Evolutionary conservation across 441 rosid genomes (phyloP), one percentile per base, ranked within the genome.

Genomic region (Kokia cookei): DNA sequence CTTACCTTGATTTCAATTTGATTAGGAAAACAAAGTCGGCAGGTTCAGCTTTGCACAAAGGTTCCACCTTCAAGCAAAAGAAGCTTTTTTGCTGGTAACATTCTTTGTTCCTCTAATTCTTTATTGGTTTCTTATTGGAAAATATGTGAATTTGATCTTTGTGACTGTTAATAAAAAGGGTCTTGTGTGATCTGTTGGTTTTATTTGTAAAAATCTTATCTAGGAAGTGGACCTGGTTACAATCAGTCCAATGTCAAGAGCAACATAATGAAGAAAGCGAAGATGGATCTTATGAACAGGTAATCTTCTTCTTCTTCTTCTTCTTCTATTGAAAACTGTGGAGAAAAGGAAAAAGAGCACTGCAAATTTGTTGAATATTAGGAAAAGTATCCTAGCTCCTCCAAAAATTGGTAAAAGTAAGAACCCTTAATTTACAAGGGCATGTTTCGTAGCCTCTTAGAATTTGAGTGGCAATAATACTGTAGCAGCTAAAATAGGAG

Each of bases 201-300:
- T 54, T 73, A 22, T 72, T 64, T 37, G 57, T 29, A 15, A 54
- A 50, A 50, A 51, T 45, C 71, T 60, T 47, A 70, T 81, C 57
- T 83, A 94, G 98, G 85, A 59, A 79, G 55, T 82, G 86, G 83
- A 63, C 79, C 92, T 27, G 86, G 93, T 68, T 87, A 77, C 85
- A 87, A 86, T 75, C 72, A 86, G 71, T 87, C 91, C 65, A 71
- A 89, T 73, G 77, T 66, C 67, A 95, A 89, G 87, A 84, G 96
- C 87, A 91, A 86, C 80, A 79, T 93, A 78, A 89, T 93, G 98
- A 95, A 91, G 90, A 95, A 93, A 81, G 89, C 94, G 15, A 95
- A 87, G 81, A 14, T 88, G 69, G 99, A 95, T 29, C 47, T 90
- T 69, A 89, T 87, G 29, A 89, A 89, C 79, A 88, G 99, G 99